Conservation (phyloP, 2,329 filamentous ascomycete genomes). For the Daldinia sp. region DNA sequence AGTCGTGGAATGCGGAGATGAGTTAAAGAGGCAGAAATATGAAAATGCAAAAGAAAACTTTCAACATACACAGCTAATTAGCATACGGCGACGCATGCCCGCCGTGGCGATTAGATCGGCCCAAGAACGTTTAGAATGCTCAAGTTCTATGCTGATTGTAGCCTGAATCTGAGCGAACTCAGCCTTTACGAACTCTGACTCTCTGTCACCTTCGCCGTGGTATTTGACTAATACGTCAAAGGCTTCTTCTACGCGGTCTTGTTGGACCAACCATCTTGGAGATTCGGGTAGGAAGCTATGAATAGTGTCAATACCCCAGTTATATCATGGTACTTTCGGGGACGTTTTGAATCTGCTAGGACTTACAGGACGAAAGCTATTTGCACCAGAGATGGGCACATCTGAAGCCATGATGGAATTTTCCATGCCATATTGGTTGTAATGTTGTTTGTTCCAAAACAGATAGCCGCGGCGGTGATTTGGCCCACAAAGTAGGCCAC, state of each 20-base stretch:
- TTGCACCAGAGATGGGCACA: constrained; percentile 58
- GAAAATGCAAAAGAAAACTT: neutral
- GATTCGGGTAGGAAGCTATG: constrained; percentile 66
- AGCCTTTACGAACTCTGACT: constrained; percentile 63
- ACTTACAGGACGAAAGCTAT: constrained; percentile 55
- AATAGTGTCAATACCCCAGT: neutral
- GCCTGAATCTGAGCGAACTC: constrained; percentile 69
- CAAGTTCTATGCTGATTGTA: constrained; percentile 66
- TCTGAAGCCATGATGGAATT: constrained; percentile 62
- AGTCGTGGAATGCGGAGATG: neutral
- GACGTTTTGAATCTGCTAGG: neutral
- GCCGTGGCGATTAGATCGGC: constrained; percentile 56
- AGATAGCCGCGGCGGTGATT: constrained; percentile 63
- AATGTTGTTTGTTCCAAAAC: constrained; percentile 61
- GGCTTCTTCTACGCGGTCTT: constrained; percentile 64
- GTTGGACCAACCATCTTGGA: constrained; percentile 68
- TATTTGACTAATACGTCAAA: constrained; percentile 61
- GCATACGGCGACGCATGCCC: constrained; percentile 56
- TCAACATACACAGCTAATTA: constrained; percentile 54
- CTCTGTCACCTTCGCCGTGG: constrained; percentile 60
- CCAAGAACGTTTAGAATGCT: constrained; percentile 62
- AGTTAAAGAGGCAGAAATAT: neutral
- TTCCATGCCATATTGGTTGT: constrained; percentile 57
- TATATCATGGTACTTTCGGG: neutral
- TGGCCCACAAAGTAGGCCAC: constrained; percentile 67